Conservation (phyloP, 1,139 yeast genomes). For the Taiozyma sp. region DNA sequence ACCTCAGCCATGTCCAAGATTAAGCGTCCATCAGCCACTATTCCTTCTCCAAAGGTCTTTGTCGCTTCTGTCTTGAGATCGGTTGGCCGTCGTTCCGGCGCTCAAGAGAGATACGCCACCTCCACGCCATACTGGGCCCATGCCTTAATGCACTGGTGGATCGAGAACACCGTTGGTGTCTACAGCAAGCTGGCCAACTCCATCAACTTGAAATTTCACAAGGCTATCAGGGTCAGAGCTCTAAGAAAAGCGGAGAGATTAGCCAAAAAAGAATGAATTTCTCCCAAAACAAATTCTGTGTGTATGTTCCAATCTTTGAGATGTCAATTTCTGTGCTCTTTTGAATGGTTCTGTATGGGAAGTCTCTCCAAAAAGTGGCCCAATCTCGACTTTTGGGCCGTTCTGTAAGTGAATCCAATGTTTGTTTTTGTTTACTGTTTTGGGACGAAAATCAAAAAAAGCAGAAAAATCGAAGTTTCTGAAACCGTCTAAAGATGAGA, state of each 20-base stretch:
- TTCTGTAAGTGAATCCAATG: not conserved
- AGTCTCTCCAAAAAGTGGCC: conserved; percentile 9
- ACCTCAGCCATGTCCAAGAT: conserved; percentile 96
- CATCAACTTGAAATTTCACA: conserved; percentile 73
- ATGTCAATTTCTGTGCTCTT: not conserved
- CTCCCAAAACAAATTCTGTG: not conserved
- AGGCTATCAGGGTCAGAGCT: conserved; percentile 76
- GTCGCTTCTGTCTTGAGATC: conserved; percentile 63
- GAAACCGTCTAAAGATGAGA: not conserved
- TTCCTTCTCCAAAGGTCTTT: conserved; percentile 81
- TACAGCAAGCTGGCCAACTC: conserved; percentile 65
- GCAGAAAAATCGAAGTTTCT: not conserved
- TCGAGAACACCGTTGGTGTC: conserved; percentile 78
- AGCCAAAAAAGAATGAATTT: conserved; percentile 17
- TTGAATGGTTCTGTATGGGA: not conserved
- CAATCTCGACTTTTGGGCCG: not conserved
- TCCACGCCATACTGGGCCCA: conserved; percentile 92
- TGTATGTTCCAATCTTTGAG: not conserved
- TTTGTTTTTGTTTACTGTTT: conserved; percentile 15
- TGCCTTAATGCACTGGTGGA: conserved; percentile 85
- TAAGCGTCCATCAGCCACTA: conserved; percentile 64
- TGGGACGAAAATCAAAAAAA: conserved; percentile 1
- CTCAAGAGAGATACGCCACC: conserved; percentile 87
- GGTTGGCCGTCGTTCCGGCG: conserved; percentile 86
- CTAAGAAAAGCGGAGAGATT: conserved; percentile 66